Base-by-base conservation (phyloP, 306 rosid genomes). In the Canavalia ensiformis region DNA sequence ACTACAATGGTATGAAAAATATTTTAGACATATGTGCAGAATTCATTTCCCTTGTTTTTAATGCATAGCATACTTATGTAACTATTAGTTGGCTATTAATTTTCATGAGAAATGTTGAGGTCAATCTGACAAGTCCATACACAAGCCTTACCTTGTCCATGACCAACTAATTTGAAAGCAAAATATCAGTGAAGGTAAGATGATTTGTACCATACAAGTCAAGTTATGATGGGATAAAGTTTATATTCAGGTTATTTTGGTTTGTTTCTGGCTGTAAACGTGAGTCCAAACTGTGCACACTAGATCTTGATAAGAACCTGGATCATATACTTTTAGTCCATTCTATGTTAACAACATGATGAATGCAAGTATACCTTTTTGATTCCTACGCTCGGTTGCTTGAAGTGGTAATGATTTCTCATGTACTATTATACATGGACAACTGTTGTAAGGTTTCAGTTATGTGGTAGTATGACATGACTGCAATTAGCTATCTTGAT, bases 1-100 rank as follows among this genome's bases (percentile, higher is more conserved):
- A 94, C 65, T 92, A 84, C 87, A 94, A 94, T 10, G 97, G 98
- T 94, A 89, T 79, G 86, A 12, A 46, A 18, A 67, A 1, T 41
- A 28, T 60, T 77, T 85, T 30, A n/a, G 33, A 30, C 65, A 58
- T 8, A 80, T 70, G 7, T 54, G 9, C 13, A 6, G 47, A 57
- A 69, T 67, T 72, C 18, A 3, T 63, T 85, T 78, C 10, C 39
- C 51, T 6, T 58, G 18, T 69, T 42, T 64, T 64, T 65, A 35
- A 28, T 18, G 45, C 35, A 28, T 52, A 67, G 42, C 41, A 54
- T 34, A 70, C 25, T 51, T 42, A 0, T 80, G n/a, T 4, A 46
- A 33, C 51, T 46, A 13, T 69, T n/a, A 8, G 49, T 34, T 25
- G 25, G 60, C 75, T 65, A 39, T 3, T 63, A 51, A 65, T 66